A percentile compares a stretch with the other conserved stretches of the same genome.
Conservation (phyloP, 176 grass and related monocot genomes). For the Otatea glauca region DNA sequence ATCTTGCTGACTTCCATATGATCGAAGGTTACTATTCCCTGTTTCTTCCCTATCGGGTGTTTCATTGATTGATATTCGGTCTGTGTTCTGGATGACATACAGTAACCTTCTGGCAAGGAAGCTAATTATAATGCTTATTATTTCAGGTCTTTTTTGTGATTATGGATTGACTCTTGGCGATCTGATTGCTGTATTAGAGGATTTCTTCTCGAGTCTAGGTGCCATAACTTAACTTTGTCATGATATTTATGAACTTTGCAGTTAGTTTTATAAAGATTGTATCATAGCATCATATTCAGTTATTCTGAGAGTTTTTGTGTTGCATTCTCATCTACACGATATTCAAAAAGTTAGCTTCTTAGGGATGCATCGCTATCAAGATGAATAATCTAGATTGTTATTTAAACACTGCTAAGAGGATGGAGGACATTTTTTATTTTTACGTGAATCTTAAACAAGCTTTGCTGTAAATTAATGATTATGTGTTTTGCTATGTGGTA, state of each 20-base stretch:
- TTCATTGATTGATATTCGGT: constrained; percentile 11
- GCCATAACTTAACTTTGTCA: constrained; percentile 28
- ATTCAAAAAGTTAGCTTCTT: background rate
- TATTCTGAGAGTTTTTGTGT: background rate
- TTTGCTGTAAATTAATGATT: background rate
- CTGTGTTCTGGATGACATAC: background rate
- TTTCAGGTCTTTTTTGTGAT: constrained; percentile 88
- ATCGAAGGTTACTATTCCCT: constrained; percentile 66
- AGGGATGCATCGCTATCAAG: background rate
- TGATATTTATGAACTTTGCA: constrained; percentile 21
- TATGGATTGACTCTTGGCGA: constrained; percentile 88
- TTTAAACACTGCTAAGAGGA: constrained; percentile 20
- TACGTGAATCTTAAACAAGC: background rate
- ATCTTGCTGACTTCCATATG: constrained; percentile 95
- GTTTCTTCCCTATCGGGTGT: constrained; percentile 18
- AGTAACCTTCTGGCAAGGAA: background rate
- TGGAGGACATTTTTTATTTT: background rate
- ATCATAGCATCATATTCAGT: too few species aligned
- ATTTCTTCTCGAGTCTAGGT: constrained; percentile 91
- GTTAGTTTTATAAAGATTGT: too few species aligned
- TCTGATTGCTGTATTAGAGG: constrained; percentile 88
- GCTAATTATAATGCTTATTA: constrained; percentile 35
- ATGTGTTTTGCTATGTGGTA: background rate
- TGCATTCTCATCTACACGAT: background rate
- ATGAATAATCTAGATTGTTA: background rate